Evolutionary conservation across 2,329 filamentous ascomycete species (phyloP).

Genomic region (Phaeosphaeria sp.): DNA sequence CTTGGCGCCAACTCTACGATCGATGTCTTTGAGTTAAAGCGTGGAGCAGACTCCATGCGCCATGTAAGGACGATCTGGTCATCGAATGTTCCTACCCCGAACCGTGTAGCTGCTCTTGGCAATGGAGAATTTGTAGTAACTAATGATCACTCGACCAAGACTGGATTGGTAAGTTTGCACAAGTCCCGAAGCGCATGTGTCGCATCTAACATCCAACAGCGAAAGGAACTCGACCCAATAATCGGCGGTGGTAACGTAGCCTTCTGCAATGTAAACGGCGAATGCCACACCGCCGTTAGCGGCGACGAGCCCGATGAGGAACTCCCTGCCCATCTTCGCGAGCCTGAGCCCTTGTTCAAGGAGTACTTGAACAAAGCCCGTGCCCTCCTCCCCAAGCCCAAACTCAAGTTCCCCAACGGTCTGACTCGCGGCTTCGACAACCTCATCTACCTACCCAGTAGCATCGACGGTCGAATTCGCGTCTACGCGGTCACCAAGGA

Average conservation of each 20-base stretch:
- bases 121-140: conserved; percentile 29
- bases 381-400: conserved; percentile 16
- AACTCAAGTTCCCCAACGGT: conserved; percentile 41
- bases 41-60: conserved; percentile 28
- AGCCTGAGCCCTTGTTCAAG: conserved; percentile 7
- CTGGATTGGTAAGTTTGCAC: conserved; percentile 23
- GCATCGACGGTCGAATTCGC: conserved; percentile 31
- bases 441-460: conserved; percentile 36
- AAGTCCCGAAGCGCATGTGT: background rate
- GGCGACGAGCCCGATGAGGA: conserved; percentile 13
- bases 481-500: conserved; percentile 25
- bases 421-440: conserved; percentile 29
- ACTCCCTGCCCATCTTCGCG: background rate
- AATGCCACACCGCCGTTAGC: conserved; percentile 25
- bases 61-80: conserved; percentile 31
- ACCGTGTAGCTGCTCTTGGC: conserved; percentile 30
- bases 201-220: conserved; percentile 6
- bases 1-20: conserved; percentile 35
- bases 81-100: conserved; percentile 26
- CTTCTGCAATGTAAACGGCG: conserved; percentile 24
- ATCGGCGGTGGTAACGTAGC: conserved; percentile 38
- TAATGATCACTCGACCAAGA: conserved; percentile 37
- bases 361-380: conserved; percentile 6
- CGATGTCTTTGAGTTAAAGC: conserved; percentile 34
- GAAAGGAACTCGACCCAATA: conserved; percentile 27